phyloP scores from a whole-genome alignment of 73 alveolate species.

The Paramecium pentaurelia region DNA sequence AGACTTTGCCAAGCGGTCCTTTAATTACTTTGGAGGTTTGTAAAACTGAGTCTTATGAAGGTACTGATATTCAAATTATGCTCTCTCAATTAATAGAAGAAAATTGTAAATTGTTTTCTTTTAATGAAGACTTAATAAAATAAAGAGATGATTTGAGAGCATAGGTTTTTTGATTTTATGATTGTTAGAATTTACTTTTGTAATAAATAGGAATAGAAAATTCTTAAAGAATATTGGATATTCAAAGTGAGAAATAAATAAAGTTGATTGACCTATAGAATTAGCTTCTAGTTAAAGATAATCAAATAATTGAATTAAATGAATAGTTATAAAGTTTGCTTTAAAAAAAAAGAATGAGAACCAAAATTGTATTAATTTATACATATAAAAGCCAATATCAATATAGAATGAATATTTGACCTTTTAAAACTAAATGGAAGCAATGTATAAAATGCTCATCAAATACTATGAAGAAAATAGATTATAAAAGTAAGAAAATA shows the following conservation, averaged over 20 bases:
- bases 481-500: neutral
- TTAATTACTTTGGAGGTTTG: neutral
- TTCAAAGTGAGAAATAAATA: neutral
- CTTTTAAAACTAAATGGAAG: neutral
- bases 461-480: neutral
- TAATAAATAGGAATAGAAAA: neutral
- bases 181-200: neutral
- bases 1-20: neutral
- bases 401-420: neutral
- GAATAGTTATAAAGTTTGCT: neutral
- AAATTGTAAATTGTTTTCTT: neutral
- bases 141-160: slow-evolving; percentile 9
- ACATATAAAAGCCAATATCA: neutral
- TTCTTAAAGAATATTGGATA: neutral
- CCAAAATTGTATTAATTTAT: neutral
- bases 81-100: neutral
- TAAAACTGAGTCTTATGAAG: neutral
- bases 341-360: neutral
- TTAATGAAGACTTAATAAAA: neutral
- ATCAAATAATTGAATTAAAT: neutral
- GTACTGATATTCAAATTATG: neutral
- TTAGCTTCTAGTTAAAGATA: neutral
- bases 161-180: neutral
- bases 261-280: neutral
- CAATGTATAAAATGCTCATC: neutral